Evolutionary conservation across 768 basidiomycete species (phyloP), one percentile per base, ranked within the genome.

Genomic region (Rhizopogon rudus): DNA sequence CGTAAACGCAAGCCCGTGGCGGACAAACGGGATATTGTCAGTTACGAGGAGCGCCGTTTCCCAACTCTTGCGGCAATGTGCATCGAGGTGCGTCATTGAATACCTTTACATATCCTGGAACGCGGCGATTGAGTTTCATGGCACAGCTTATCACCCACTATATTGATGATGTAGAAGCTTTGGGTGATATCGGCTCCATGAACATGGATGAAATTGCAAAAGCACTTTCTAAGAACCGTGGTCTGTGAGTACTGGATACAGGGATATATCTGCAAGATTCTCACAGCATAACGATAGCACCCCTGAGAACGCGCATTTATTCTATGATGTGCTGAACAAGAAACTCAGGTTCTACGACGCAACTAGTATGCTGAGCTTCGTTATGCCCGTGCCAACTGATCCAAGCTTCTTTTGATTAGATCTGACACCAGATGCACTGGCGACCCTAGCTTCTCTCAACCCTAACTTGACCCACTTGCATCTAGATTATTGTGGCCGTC

Each of bases 201-300:
- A 98, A 95, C 65, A 76, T 93, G 75, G 86, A 94, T 56, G 83
- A 86, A 41, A 88, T 98, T 45, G 81, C 88, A 13, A 91, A 86
- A 67, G 86, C 91, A 3, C 74, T 97, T 20, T 86, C 88, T 8
- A 89, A 87, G 63, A 91, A 87, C 63, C 76, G 94, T 40, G 80
- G 84, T 56, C 73, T 96, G 93, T 93, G 66, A 65, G 91, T 81
- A 4, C 44, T 41, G 2, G 13, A 22, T 53, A 25, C 6, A 4
- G 13, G 35, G 9, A 49, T 16, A 9, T 20, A 37, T 25, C 5
- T 37, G 9, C 8, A 8, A 37, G 20, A 22, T 49, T 49, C 35
- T 49, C 20, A 49, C 17, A 49, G 9, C 31, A 14, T 20, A 25
- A 29, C 40, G 40, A 20, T 48, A 93, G 93, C 57, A 94, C 87